Evolutionary conservation across 495 filamentous ascomycete species (phyloP), one percentile per base, ranked within the genome.

Genomic region (Articulospora tetracladia): DNA sequence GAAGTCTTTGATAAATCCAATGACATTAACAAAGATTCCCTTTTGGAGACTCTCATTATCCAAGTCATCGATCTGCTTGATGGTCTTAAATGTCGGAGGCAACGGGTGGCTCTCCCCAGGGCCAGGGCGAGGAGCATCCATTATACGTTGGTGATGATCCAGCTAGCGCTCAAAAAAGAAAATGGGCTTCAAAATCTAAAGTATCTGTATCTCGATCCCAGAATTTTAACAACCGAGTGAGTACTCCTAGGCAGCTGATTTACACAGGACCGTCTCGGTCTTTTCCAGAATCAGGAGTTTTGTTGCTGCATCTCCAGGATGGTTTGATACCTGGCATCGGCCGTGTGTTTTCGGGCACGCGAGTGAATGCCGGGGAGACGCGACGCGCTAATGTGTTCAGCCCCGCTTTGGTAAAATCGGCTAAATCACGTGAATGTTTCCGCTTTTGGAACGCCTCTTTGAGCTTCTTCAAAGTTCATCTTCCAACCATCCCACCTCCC

Each of bases 1-100:
- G 49, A 69, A 73, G 51, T 87, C 83, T 39, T 68, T 77, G 0
- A 81, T 72, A 22, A 82, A 48, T 25, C 81, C 81, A 26, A 82
- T 71, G 30, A 82, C 73, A 60, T 67, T 74, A n/a, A 79, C 68
- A 2, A 82, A 58, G 1, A 22, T 2, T n/a, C 20, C 24, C 0
- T 4, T 13, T 48, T 48, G 47, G 19, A 62, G 20, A 1, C 26
- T 1, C 4, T 60, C 46, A 54, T 49, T 62, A 12, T 48, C 19
- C 1, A 59, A 17, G 23, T 62, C 34, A 10, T 34, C 25, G 34
- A 69, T 59, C 22, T 65, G 22, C 26, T 59, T 26, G 15, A 69
- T 59, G n/a, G 48, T 61, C 27, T 19, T 27, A 23, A 67, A 69
- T 27, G 50, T 59, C 27, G 30, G 46, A 7, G 64, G 61, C 0